Evolutionary conservation across 257 asterid genomes (phyloP).

Genomic region (Solanum piurae): DNA sequence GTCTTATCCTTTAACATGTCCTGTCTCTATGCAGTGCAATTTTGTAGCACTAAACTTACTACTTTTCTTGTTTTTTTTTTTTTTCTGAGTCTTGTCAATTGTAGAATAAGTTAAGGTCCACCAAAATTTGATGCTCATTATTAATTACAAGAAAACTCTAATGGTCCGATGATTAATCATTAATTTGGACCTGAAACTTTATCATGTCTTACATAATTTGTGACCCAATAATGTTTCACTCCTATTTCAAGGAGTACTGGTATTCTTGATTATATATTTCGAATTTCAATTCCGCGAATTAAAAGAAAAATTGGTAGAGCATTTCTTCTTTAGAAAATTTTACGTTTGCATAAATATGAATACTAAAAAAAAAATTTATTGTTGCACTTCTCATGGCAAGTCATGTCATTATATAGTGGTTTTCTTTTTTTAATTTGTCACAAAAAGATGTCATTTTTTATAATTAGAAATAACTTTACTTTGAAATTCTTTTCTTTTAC

Average conservation of each 20-base stretch:
- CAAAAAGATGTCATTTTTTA: not conserved
- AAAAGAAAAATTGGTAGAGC: not conserved
- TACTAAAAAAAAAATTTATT: not conserved
- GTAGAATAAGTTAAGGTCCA: not conserved
- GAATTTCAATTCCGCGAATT: not conserved
- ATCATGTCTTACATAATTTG: not conserved
- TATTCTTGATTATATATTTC: not conserved
- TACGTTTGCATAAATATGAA: not conserved
- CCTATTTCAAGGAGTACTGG: too few relatives aligned
- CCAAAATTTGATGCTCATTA: not conserved
- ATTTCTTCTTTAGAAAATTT: not conserved
- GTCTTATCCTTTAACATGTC: not conserved
- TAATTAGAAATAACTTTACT: not conserved
- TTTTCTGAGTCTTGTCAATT: not conserved
- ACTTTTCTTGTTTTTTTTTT: not conserved
- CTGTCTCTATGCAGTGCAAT: not conserved
- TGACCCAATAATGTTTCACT: not conserved
- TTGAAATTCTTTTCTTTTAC: not conserved
- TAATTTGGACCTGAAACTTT: not conserved
- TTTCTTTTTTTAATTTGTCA: not conserved
- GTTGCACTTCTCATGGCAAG: not conserved
- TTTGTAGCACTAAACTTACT: not conserved
- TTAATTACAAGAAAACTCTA: not conserved
- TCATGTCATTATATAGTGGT: not conserved
- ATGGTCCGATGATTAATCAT: not conserved